These are phyloP conservation scores for Cytospora piceae DNA, from an alignment of 2,329 filamentous ascomycete species.

Conservation along the genomic window DNA sequence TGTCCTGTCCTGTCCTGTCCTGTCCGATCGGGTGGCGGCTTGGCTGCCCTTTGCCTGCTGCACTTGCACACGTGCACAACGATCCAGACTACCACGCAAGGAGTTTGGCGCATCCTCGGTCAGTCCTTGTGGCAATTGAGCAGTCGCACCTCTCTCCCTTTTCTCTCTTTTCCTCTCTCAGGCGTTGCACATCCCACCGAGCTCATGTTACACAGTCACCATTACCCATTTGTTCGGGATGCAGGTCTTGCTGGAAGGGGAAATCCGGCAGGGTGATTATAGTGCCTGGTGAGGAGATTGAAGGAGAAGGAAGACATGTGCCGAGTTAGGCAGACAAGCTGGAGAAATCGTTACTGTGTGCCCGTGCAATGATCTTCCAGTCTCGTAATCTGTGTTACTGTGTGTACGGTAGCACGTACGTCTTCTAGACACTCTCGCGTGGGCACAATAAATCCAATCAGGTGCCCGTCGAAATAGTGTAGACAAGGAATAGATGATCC, in stretches of 20 bases:
- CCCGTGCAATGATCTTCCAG: too few species aligned
- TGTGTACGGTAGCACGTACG: too few species aligned
- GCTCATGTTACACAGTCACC: constrained; percentile 13
- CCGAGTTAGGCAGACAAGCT: constrained; percentile 5
- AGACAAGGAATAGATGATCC: too few species aligned
- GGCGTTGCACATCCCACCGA: constrained; percentile 14
- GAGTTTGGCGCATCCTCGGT: constrained; percentile 6
- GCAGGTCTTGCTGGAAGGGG: constrained; percentile 15
- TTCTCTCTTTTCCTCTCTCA: not conserved
- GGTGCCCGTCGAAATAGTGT: too few species aligned
- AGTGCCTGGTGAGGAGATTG: too few species aligned
- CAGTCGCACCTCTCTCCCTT: not conserved
- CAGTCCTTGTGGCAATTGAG: constrained; percentile 24
- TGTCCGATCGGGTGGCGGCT: constrained; percentile 16
- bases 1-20: not conserved
- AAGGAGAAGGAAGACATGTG: not conserved
- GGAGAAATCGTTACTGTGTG: not conserved
- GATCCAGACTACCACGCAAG: too few species aligned
- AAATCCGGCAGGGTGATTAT: constrained; percentile 1
- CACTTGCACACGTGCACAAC: constrained; percentile 7
- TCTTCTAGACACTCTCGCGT: too few species aligned
- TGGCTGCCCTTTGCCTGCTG: constrained; percentile 15
- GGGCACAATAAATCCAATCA: too few species aligned
- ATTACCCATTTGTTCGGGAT: constrained; percentile 16
- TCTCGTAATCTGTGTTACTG: too few species aligned